Evolutionary conservation across 75 land plant species (phyloP).

Genomic region (Cupressus sempervirens): DNA sequence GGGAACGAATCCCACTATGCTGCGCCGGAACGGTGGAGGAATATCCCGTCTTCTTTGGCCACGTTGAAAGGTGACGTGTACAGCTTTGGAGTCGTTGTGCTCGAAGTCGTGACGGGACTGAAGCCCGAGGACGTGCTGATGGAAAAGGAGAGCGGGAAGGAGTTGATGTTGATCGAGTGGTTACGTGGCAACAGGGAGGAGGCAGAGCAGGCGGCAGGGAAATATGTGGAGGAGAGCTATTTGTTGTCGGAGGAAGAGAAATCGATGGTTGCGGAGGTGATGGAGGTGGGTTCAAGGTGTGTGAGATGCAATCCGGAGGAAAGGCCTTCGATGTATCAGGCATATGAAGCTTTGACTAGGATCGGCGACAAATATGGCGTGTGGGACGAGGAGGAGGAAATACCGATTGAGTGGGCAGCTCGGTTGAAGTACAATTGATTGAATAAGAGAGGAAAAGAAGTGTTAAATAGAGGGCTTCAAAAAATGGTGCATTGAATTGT

Average conservation of each 20-base stretch:
- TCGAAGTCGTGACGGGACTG: conserved; percentile 64
- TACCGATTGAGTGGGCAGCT: not conserved
- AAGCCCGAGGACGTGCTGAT: not conserved
- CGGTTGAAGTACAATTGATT: no score
- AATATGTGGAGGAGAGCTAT: conserved; percentile 48
- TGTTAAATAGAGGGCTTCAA: no score
- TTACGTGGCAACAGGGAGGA: conserved; percentile 29
- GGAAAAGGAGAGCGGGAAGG: conserved; percentile 57
- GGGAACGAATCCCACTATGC: conserved; percentile 65
- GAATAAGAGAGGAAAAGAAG: no score
- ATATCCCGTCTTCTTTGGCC: conserved; percentile 65
- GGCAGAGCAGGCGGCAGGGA: conserved; percentile 46
- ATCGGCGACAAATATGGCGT: not conserved
- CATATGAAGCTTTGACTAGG: conserved; percentile 44
- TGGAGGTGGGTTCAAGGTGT: conserved; percentile 68
- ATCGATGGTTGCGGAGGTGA: conserved; percentile 55
- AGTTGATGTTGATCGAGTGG: conserved; percentile 83
- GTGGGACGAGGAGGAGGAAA: not conserved
- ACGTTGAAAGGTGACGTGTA: conserved; percentile 92
- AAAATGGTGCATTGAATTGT: no score
- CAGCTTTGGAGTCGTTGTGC: conserved; percentile 81
- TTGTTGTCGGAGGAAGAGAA: conserved; percentile 69
- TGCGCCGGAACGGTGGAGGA: conserved; percentile 83
- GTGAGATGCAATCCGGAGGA: conserved; percentile 55
- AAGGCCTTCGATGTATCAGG: conserved; percentile 90